Evolutionary conservation across 2,329 filamentous ascomycete genomes (phyloP).

Genomic region (Leptographium galeiforme): DNA sequence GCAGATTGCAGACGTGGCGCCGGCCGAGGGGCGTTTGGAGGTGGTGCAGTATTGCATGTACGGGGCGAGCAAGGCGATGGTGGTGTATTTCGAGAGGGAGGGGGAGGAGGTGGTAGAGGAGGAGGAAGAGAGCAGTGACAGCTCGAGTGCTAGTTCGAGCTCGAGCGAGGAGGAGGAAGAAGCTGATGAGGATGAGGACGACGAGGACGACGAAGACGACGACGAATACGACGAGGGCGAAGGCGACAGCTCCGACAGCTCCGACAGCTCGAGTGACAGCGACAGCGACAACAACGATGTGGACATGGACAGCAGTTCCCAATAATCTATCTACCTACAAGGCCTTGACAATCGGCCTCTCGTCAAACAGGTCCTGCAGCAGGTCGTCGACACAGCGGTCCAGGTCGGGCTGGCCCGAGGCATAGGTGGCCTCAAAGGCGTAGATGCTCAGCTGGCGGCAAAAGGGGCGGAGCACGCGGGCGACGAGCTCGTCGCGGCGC

Average conservation of each 20-base stretch:
- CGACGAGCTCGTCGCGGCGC: slow-evolving; percentile 54
- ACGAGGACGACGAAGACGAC: background rate
- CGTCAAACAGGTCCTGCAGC: slow-evolving; percentile 66
- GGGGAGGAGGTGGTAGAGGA: background rate
- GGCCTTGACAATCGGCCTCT: slow-evolving; percentile 52
- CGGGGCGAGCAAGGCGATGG: slow-evolving; percentile 72
- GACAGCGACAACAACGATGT: background rate
- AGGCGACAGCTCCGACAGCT: background rate
- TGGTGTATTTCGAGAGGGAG: slow-evolving; percentile 41
- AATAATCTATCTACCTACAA: slow-evolving; percentile 20
- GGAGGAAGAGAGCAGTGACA: background rate
- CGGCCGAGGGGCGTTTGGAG: slow-evolving; percentile 40
- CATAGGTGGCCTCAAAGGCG: slow-evolving; percentile 85
- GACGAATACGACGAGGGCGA: background rate
- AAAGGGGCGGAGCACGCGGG: slow-evolving; percentile 72
- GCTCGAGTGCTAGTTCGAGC: background rate
- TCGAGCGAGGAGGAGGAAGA: background rate
- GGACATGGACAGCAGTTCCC: background rate
- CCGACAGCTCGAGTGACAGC: background rate
- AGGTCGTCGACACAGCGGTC: slow-evolving; percentile 50
- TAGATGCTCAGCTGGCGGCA: slow-evolving; percentile 86
- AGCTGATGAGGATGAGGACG: background rate
- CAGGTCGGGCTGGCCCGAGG: slow-evolving; percentile 58
- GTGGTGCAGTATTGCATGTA: slow-evolving; percentile 86
- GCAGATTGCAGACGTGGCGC: slow-evolving; percentile 52